Base-by-base conservation (phyloP, 495 filamentous ascomycete species). In the Penicillium alfredii region DNA sequence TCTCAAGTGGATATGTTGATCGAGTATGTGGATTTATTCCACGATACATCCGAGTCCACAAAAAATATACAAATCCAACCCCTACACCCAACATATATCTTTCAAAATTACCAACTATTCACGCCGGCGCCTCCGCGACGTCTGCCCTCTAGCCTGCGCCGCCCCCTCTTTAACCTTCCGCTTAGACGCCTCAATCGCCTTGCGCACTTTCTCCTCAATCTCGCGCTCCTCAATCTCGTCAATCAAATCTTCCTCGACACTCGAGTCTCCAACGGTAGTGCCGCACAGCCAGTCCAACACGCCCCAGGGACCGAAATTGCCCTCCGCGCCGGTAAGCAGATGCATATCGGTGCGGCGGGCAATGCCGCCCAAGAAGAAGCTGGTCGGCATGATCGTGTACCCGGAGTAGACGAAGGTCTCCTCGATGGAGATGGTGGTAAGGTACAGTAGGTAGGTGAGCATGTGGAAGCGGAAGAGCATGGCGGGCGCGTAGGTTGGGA, bases 281-380 rank as follows among this genome's bases (percentile, higher is more conserved):
- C 84, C 83, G 49, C 71, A 66, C 1, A 78, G 30, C 77, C 82
- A 86, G 57, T 96, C 89, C 44, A 90, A 22, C 6, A 94, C 44
- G 1, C 88, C 88, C 74, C 80, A 84, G 7, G 78, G 72, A 0
- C 81, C 84, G 51, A 73, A 95, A 46, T 94, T 94, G 0, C 86
- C 85, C 16, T 72, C 61, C 4, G 73, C 80, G 22, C 53, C 53
- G 16, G 61, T 62, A 34, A 75, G 56, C 39, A 82, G 70, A 61
- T 96, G 89, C 25, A 56, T 51, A 39, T 89, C 84, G 2, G 68
- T 78, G 20, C 86, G 70, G 37, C 77, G 68, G 9, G 85, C 76
- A 47, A 93, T 81, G 1, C 88, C 84, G 1, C 79, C 74, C 30
- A 94, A 63, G 29, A 93, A 61, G 18, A 90, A 81, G 1, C 74